Percentiles rank a stretch among this genome's conserved stretches.
Evolutionary conservation across 306 rosid genomes (phyloP).

Genomic region (Dryas alaskensis): DNA sequence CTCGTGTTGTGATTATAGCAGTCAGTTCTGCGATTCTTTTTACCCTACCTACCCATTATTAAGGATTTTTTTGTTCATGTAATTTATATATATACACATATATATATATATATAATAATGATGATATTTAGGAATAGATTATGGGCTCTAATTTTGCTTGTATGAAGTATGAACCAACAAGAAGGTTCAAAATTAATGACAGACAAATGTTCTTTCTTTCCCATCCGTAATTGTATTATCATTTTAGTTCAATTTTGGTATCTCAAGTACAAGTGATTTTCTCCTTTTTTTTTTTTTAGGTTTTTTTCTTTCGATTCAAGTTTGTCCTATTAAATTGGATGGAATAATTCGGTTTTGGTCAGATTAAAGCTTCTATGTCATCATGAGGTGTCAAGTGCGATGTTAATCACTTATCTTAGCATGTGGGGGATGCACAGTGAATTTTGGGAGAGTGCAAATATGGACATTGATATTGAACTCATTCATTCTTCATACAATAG

Average conservation of each 20-base stretch:
- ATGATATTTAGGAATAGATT: conserved; percentile 44
- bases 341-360: too few species aligned
- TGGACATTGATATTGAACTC: too few species aligned
- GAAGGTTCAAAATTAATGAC: conserved; percentile 32
- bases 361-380: too few species aligned
- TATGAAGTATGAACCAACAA: conserved; percentile 54
- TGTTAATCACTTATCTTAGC: too few species aligned
- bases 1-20: conserved; percentile 28
- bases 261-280: neutral
- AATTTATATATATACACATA: conserved; percentile 27
- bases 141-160: conserved; percentile 11
- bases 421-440: too few species aligned
- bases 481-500: too few species aligned
- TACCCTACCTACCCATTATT: conserved; percentile 10
- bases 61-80: conserved; percentile 53
- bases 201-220: conserved; percentile 16
- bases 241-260: conserved; percentile 12
- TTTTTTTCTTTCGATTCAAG: too few species aligned
- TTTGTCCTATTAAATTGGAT: too few species aligned
- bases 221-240: conserved; percentile 20
- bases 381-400: too few species aligned
- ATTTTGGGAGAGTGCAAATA: too few species aligned
- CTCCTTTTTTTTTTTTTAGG: neutral
- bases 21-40: conserved; percentile 47
- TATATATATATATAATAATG: conserved; percentile 7